A percentile compares a stretch with the other conserved stretches of the same genome.
Evolutionary conservation across 2,329 filamentous ascomycete genomes (phyloP).

Genomic region (Allantophomopsis lycopodina): DNA sequence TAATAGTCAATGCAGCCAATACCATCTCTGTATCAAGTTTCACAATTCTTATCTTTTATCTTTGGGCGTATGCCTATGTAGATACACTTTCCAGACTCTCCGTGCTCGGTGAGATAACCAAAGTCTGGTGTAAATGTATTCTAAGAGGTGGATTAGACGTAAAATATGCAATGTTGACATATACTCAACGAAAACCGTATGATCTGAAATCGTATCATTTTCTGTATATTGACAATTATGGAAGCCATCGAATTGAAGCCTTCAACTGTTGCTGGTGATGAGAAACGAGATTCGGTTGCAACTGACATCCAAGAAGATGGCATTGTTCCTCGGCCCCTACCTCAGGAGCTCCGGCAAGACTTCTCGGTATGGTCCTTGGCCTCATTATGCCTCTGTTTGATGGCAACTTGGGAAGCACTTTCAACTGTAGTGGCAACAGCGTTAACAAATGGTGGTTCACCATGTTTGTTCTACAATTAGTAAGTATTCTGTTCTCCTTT

Average conservation of each 20-base stretch:
- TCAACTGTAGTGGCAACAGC: conserved; percentile 29
- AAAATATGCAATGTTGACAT: too few relatives aligned
- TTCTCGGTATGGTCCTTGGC: conserved; percentile 30
- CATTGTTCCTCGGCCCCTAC: too few relatives aligned
- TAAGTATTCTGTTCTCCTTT: conserved; percentile 8
- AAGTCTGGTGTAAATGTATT: too few relatives aligned
- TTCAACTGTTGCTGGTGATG: not conserved
- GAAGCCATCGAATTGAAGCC: not conserved
- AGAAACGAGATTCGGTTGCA: not conserved
- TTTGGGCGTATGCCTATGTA: too few relatives aligned
- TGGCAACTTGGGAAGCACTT: conserved; percentile 36
- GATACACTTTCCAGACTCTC: too few relatives aligned
- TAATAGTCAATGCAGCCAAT: not conserved
- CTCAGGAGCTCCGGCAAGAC: conserved; percentile 12
- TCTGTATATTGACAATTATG: not conserved
- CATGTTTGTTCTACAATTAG: conserved; percentile 30
- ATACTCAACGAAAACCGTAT: too few relatives aligned
- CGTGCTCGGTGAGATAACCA: too few relatives aligned
- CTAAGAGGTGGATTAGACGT: too few relatives aligned
- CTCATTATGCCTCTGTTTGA: conserved; percentile 29
- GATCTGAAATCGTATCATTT: too few relatives aligned
- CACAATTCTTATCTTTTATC: not conserved
- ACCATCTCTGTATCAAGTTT: not conserved
- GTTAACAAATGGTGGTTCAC: conserved; percentile 28
- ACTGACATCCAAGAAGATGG: too few relatives aligned